Conservation (phyloP, 306 rosid species). For the Quercus wislizeni region DNA sequence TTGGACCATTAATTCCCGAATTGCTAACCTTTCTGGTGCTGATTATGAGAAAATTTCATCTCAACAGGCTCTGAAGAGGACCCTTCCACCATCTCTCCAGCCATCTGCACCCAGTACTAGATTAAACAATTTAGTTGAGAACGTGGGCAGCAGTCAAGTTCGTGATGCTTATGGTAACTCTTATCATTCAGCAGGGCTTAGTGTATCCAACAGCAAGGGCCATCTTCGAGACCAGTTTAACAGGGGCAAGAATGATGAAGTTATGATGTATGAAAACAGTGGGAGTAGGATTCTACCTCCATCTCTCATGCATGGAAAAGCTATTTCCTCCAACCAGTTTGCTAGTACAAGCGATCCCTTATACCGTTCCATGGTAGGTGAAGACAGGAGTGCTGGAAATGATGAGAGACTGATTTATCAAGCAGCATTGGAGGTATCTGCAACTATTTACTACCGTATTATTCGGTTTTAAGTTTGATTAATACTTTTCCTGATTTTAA, state of each 20-base stretch:
- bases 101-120: conserved; percentile 35
- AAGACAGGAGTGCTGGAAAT: conserved; percentile 58
- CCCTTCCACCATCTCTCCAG: conserved; percentile 49
- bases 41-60: conserved; percentile 58
- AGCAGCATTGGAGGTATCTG: conserved; percentile 81
- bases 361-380: conserved; percentile 55
- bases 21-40: conserved; percentile 33
- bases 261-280: conserved; percentile 44
- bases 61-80: conserved; percentile 65
- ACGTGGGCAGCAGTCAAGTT: conserved; percentile 37
- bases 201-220: conserved; percentile 44
- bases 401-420: conserved; percentile 88
- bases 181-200: conserved; percentile 47
- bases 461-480: conserved; percentile 5
- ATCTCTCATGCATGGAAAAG: conserved; percentile 55
- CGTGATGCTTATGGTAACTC: conserved; percentile 38
- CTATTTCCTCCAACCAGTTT: conserved; percentile 41
- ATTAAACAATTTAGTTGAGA: conserved; percentile 40
- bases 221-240: conserved; percentile 35
- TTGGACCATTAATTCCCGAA: conserved; percentile 39
- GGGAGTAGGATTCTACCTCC: conserved; percentile 61
- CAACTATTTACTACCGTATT: background rate
- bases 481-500: background rate
- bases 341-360: conserved; percentile 56
- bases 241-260: conserved; percentile 55